Percentiles rank a stretch among this genome's conserved stretches.
Evolutionary conservation across 2,329 filamentous ascomycete genomes (phyloP).

Genomic region (Talaromyces sp.): DNA sequence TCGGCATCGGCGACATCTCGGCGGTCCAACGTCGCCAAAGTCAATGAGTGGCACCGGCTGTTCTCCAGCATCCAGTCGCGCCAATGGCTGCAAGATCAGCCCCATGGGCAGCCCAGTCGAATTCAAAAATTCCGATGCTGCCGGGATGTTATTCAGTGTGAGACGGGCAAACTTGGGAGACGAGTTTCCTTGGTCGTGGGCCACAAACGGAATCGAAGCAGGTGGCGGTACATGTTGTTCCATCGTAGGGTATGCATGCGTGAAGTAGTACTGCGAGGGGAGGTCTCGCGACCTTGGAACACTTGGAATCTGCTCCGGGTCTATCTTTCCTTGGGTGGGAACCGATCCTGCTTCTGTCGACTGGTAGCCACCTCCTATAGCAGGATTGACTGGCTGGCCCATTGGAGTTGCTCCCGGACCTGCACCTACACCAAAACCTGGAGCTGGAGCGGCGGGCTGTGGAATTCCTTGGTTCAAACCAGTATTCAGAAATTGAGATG

Average conservation of each 20-base stretch:
- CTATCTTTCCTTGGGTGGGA: constrained; percentile 68
- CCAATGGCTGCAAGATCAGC: constrained; percentile 81
- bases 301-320: constrained; percentile 89
- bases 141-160: constrained; percentile 88
- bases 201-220: constrained; percentile 80
- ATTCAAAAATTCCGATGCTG: constrained; percentile 70
- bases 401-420: constrained; percentile 13
- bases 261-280: constrained; percentile 76
- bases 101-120: constrained; percentile 82
- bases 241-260: constrained; percentile 89
- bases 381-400: constrained; percentile 14
- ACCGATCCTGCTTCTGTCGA: constrained; percentile 50
- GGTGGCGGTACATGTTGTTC: constrained; percentile 90
- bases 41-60: constrained; percentile 84
- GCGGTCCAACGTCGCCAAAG: constrained; percentile 86
- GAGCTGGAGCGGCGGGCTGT: constrained; percentile 23
- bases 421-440: constrained; percentile 19
- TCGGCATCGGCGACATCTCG: constrained; percentile 84
- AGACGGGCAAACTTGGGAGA: constrained; percentile 91
- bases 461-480: constrained; percentile 39
- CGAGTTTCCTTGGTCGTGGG: constrained; percentile 93
- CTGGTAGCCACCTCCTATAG: constrained; percentile 26
- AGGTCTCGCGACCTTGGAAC: constrained; percentile 79
- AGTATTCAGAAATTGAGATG: constrained; percentile 57
- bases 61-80: constrained; percentile 77